Evolutionary conservation across 2,329 filamentous ascomycete species (phyloP).

Genomic region (Coleophoma eucalyptorum): DNA sequence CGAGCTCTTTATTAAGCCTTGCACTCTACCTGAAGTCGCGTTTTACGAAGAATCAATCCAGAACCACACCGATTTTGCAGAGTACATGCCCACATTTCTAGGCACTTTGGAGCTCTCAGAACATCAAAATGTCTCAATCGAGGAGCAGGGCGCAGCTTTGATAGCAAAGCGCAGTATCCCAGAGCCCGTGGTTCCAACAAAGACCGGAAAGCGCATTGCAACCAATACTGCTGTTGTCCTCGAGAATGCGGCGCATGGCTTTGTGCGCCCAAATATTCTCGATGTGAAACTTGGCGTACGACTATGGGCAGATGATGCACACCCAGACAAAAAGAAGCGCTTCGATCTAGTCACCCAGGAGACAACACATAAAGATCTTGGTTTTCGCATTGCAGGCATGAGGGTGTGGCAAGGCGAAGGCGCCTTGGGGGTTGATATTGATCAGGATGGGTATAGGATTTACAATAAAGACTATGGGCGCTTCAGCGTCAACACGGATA

Average conservation of each 20-base stretch:
- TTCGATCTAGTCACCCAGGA: slow-evolving; percentile 55
- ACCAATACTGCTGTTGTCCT: slow-evolving; percentile 81
- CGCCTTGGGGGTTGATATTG: slow-evolving; percentile 47
- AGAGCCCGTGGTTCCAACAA: slow-evolving; percentile 17
- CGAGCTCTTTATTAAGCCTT: slow-evolving; percentile 90
- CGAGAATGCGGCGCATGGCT: slow-evolving; percentile 79
- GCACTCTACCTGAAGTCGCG: slow-evolving; percentile 76
- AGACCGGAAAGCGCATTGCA: slow-evolving; percentile 46
- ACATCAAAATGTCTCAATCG: slow-evolving; percentile 38
- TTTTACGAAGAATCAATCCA: slow-evolving; percentile 75
- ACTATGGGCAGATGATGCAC: slow-evolving; percentile 77
- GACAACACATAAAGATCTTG: slow-evolving; percentile 57
- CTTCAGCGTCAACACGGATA: slow-evolving; percentile 45
- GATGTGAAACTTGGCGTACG: slow-evolving; percentile 88
- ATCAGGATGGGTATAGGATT: slow-evolving; percentile 50
- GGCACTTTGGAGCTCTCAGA: slow-evolving; percentile 72
- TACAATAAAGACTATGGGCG: slow-evolving; percentile 64
- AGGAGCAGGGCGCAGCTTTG: slow-evolving; percentile 38
- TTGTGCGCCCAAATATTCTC: slow-evolving; percentile 81
- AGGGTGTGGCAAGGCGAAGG: slow-evolving; percentile 55
- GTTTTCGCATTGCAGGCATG: slow-evolving; percentile 65
- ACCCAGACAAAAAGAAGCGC: slow-evolving; percentile 52
- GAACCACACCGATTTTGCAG: slow-evolving; percentile 68
- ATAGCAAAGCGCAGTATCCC: slow-evolving; percentile 22
- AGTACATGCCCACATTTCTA: slow-evolving; percentile 81